A percentile compares a stretch with the other conserved stretches of the same genome.
phyloP scores from a whole-genome alignment of 2,329 filamentous ascomycete genomes.

The Claviceps fusiformis region DNA sequence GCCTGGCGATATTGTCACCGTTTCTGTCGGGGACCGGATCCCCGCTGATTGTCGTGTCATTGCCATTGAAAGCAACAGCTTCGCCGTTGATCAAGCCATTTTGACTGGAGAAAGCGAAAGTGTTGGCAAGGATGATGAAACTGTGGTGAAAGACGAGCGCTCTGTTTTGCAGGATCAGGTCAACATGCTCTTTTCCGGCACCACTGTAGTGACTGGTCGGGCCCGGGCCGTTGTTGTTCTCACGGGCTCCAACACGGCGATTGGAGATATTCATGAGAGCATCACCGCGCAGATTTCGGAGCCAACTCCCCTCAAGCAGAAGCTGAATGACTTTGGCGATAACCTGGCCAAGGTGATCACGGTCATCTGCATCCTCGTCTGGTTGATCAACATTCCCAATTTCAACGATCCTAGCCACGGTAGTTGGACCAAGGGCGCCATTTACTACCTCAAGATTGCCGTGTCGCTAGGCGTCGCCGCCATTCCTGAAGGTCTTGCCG shows the following conservation, averaged over 20 bases:
- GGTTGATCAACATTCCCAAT: conserved; percentile 96
- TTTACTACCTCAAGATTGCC: conserved; percentile 99
- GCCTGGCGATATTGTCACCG: conserved; percentile 79
- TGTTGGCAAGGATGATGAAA: conserved; percentile 66
- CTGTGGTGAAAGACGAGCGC: conserved; percentile 58
- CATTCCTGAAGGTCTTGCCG: conserved; percentile 92
- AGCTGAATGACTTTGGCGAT: conserved; percentile 96
- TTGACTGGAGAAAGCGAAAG: conserved; percentile 96
- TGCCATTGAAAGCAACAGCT: conserved; percentile 91
- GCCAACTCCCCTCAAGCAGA: conserved; percentile 94
- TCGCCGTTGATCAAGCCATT: conserved; percentile 91
- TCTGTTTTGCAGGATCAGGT: conserved; percentile 95
- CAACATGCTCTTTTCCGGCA: conserved; percentile 98
- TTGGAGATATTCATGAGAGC: conserved; percentile 97
- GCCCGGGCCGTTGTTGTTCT: conserved; percentile 82
- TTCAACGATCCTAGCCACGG: conserved; percentile 92
- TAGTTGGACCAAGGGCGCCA: conserved; percentile 89
- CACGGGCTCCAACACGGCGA: conserved; percentile 82
- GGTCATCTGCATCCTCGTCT: conserved; percentile 88
- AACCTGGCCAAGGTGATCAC: conserved; percentile 95
- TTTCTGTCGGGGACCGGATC: conserved; percentile 83
- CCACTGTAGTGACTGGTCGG: conserved; percentile 88
- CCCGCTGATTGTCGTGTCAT: conserved; percentile 89
- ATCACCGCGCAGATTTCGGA: conserved; percentile 97
- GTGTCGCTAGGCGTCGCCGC: conserved; percentile 96